These are phyloP conservation scores for Candida buenavistaensis DNA, from an alignment of 1,139 yeast species.

Conservation along the genomic window DNA sequence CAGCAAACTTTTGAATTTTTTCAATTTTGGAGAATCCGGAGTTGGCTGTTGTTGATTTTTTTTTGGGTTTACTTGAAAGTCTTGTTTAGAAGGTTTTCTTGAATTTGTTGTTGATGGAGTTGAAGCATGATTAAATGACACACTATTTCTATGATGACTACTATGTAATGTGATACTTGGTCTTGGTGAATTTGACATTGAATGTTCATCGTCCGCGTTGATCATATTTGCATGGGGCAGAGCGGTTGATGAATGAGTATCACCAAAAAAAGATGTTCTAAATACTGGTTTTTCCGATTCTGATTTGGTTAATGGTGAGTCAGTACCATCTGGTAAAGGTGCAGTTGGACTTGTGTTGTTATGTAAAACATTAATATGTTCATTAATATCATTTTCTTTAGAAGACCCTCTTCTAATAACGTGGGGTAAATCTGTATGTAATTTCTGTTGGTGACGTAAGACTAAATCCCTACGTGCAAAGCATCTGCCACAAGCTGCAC, in stretches of 20 bases:
- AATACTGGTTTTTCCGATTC: conserved; percentile 19
- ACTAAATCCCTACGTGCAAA: conserved; percentile 51
- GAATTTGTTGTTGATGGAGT: conserved; percentile 5
- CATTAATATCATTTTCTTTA: conserved; percentile 25
- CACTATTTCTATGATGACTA: conserved; percentile 14
- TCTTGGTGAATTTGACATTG: conserved; percentile 13
- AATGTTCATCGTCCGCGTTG: conserved; percentile 2
- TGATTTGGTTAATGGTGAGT: conserved; percentile 5
- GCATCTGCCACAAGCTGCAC: conserved; percentile 52
- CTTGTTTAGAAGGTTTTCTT: not conserved
- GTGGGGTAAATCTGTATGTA: conserved; percentile 28
- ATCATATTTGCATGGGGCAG: conserved; percentile 10
- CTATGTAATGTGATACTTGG: conserved; percentile 16
- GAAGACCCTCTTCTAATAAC: conserved; percentile 22
- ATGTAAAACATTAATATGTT: conserved; percentile 43
- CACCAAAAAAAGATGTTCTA: conserved; percentile 22
- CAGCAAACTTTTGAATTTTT: conserved; percentile 11
- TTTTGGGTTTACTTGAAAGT: not conserved
- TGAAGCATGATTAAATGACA: conserved; percentile 9
- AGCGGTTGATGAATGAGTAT: conserved; percentile 1
- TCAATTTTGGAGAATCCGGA: conserved; percentile 12
- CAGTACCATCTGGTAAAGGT: conserved; percentile 31
- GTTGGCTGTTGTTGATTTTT: conserved; percentile 6
- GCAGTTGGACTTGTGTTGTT: conserved; percentile 47
- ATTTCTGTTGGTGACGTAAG: conserved; percentile 48